Percentiles rank a stretch among this genome's conserved stretches.
phyloP scores from a whole-genome alignment of 345 rosid species.

The Salix udensis region DNA sequence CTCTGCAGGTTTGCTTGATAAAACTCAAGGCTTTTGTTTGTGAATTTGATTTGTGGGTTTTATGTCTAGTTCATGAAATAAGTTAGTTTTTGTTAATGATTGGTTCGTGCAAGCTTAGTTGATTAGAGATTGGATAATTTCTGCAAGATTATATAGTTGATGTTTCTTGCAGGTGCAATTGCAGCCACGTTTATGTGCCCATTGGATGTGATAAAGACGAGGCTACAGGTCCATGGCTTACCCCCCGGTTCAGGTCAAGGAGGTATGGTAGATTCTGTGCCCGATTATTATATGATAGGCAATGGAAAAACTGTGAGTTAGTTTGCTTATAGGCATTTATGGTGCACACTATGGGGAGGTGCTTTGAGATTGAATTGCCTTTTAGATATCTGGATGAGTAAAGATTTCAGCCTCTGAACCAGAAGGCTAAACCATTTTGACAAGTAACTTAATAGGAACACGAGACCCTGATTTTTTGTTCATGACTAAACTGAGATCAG shows the following conservation, averaged over 20 bases:
- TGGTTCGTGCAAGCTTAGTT: background rate
- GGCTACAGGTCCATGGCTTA: constrained; percentile 86
- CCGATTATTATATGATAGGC: background rate
- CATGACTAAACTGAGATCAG: background rate
- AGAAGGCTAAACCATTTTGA: background rate
- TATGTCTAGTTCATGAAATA: background rate
- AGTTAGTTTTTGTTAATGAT: background rate
- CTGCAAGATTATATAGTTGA: background rate
- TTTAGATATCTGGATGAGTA: background rate
- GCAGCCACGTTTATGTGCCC: constrained; percentile 94
- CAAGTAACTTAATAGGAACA: background rate
- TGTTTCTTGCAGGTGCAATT: constrained; percentile 59
- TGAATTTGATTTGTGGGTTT: constrained; percentile 2
- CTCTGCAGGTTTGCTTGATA: constrained; percentile 58
- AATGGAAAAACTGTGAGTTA: background rate
- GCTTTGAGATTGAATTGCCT: background rate
- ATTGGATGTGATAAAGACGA: constrained; percentile 95
- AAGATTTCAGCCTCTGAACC: background rate
- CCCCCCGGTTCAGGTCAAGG: constrained; percentile 52
- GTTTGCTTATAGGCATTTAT: background rate
- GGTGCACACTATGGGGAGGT: background rate
- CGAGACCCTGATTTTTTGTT: background rate
- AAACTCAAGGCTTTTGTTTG: background rate
- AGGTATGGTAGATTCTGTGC: constrained; percentile 40
- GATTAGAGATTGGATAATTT: background rate